Base-by-base conservation (phyloP, 2,329 filamentous ascomycete genomes). In the Talaromyces sp. region DNA sequence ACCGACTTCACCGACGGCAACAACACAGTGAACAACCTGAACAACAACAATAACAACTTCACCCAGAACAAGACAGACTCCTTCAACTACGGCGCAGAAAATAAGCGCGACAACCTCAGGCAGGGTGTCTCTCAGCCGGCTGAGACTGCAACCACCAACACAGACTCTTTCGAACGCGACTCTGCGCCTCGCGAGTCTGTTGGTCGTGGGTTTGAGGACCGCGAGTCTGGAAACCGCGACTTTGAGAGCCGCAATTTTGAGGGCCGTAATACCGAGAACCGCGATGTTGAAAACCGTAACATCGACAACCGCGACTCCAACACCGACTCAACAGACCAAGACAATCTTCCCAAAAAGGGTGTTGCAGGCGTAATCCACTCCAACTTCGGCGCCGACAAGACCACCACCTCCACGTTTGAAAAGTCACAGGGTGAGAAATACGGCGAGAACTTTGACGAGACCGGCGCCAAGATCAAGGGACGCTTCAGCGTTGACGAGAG, bases 401-500 rank as follows among this genome's bases (percentile, higher is more conserved):
- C 64, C 8, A 62, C 64, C 7, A 65, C 64, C 8, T 65, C 64
- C 3, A 65, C 64, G 8, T 65, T 65, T 24, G 64, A 65, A 22
- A 62, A 62, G 27, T 65, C 64, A 0, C 64, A 65, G 13, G 64
- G 64, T 22, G 52, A 62, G 43, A 62, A 31, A 19, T 65, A 33
- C 37, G 64, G 64, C 3, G 41, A 39, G 22, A 31, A 31, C 5
- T 65, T 65, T 16, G 59, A 62, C 9, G 41, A 57, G 13, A 65
- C 41, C 24, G 52, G 60, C 16, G 24, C 45, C 2, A 37, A 54
- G 27, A n/a, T 45, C 13, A 41, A 54, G 43, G 13, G 43, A 8
- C 45, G 50, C 14, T 35, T 54, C 5, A 37, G 64, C 43, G 19
- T 54, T 35, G 39, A 37, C 5, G n/a, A 60, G 24, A 16, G 22